Evolutionary conservation across 2,329 filamentous ascomycete genomes (phyloP).

Genomic region (Talaromyces amestolkiae): DNA sequence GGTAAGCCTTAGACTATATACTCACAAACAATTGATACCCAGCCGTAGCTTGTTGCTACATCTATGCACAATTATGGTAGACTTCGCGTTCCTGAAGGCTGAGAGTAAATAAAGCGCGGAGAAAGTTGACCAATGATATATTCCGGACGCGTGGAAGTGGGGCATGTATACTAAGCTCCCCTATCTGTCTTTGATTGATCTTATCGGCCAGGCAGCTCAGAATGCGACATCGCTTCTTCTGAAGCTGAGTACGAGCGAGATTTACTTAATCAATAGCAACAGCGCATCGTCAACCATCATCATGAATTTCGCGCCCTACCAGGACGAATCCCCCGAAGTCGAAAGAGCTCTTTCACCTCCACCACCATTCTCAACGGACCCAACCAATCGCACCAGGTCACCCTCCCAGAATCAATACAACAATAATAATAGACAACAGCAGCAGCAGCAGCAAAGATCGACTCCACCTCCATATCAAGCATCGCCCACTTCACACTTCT

Average conservation of each 20-base stretch:
- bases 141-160: neutral
- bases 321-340: conserved; percentile 84
- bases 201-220: neutral
- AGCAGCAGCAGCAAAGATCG: neutral
- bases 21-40: conserved; percentile 5
- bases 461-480: conserved; percentile 13
- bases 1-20: conserved; percentile 21
- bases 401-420: conserved; percentile 35
- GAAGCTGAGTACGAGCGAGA: neutral
- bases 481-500: neutral
- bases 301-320: conserved; percentile 97
- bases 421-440: neutral
- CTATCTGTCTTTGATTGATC: neutral
- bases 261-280: too few species aligned
- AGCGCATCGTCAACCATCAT: neutral
- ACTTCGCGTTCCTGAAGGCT: neutral
- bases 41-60: conserved; percentile 5
- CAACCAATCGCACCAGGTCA: conserved; percentile 47
- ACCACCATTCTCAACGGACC: conserved; percentile 37
- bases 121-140: neutral
- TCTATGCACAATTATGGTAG: neutral
- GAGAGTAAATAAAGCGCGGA: neutral
- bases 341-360: conserved; percentile 76
- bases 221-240: neutral
- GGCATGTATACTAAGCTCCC: neutral